Conservation (phyloP, 306 rosid genomes). For the Hylodesmum podocarpum region DNA sequence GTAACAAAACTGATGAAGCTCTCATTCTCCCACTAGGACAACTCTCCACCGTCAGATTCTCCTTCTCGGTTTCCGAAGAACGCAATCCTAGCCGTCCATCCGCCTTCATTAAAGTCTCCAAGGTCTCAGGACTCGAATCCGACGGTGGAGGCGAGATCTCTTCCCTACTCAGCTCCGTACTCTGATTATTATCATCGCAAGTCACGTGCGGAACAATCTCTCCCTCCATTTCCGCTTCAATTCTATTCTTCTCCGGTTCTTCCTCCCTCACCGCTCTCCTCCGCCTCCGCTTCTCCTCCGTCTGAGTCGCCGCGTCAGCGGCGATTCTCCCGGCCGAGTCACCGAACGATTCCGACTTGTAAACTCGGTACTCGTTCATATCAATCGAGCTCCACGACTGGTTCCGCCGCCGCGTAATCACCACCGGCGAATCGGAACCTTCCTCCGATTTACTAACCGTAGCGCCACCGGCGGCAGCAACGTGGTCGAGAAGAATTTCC, state of each 20-base stretch:
- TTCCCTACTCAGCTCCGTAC: slow-evolving; percentile 78
- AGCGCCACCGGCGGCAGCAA: background rate
- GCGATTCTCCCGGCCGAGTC: slow-evolving; percentile 67
- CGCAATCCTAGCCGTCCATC: slow-evolving; percentile 63
- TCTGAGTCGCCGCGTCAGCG: slow-evolving; percentile 92
- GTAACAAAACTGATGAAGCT: slow-evolving; percentile 81
- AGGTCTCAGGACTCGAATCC: slow-evolving; percentile 91
- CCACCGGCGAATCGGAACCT: slow-evolving; percentile 55
- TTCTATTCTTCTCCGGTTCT: slow-evolving; percentile 33
- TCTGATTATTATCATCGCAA: slow-evolving; percentile 32
- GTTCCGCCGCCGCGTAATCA: slow-evolving; percentile 55
- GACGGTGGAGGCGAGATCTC: slow-evolving; percentile 99
- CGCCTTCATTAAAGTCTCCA: slow-evolving; percentile 81
- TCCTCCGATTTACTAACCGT: slow-evolving; percentile 41
- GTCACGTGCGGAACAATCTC: slow-evolving; percentile 25
- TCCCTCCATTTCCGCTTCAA: slow-evolving; percentile 32
- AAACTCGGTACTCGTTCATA: slow-evolving; percentile 82
- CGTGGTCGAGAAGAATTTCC: slow-evolving; percentile 61
- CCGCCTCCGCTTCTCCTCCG: slow-evolving; percentile 76
- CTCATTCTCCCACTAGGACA: slow-evolving; percentile 63
- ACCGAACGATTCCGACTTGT: slow-evolving; percentile 72
- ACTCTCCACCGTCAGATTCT: slow-evolving; percentile 48
- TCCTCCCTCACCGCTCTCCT: slow-evolving; percentile 47
- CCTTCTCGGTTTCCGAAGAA: slow-evolving; percentile 19
- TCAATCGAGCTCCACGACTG: slow-evolving; percentile 94